These are phyloP conservation scores for Hypoxylon sp. DNA, from an alignment of 2,329 filamentous ascomycete species.

Conservation along the genomic window DNA sequence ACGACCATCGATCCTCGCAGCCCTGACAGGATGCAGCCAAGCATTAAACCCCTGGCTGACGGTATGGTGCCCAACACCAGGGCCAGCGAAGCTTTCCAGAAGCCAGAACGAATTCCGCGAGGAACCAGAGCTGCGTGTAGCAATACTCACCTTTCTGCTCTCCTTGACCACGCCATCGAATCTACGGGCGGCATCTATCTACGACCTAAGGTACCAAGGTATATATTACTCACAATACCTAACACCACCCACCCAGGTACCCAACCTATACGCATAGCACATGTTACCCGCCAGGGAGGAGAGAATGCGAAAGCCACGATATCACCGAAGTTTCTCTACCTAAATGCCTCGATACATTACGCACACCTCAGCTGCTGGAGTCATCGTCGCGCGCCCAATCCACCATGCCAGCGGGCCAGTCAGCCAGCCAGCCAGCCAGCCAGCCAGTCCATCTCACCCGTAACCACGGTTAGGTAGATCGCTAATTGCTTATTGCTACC, in stretches of 20 bases:
- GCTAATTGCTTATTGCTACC: neutral
- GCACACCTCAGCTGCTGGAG: neutral
- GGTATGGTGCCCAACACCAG: conserved; percentile 24
- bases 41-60: conserved; percentile 10
- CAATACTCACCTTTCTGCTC: conserved; percentile 5
- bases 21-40: conserved; percentile 20
- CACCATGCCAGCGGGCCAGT: no score
- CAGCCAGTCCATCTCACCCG: no score
- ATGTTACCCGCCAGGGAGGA: neutral
- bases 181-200: neutral
- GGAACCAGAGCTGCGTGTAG: neutral
- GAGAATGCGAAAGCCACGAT: neutral
- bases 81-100: conserved; percentile 33
- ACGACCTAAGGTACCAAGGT: neutral
- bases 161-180: neutral
- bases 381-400: neutral
- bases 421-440: no score
- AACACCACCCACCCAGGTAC: no score
- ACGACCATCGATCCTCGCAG: conserved; percentile 21
- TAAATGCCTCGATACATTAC: no score
- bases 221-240: no score
- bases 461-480: neutral
- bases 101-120: conserved; percentile 10
- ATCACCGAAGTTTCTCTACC: neutral
- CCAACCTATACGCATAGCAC: no score